phyloP scores from a whole-genome alignment of 306 rosid genomes.

The Dalbergia cultrata region DNA sequence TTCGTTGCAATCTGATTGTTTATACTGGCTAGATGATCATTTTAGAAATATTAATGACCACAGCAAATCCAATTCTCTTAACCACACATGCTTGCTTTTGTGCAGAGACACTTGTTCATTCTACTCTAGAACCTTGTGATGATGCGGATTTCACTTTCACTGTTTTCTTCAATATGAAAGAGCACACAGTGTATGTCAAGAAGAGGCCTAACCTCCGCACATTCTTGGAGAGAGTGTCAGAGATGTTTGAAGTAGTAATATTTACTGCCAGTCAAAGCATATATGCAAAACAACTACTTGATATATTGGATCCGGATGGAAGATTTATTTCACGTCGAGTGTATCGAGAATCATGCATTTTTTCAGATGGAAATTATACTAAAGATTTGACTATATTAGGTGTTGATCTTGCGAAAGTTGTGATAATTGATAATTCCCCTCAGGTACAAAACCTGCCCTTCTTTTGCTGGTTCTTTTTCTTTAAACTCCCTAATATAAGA shows the following conservation, averaged over 20 bases:
- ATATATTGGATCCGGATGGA: slow-evolving; percentile 86
- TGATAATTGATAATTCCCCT: slow-evolving; percentile 93
- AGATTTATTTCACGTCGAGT: slow-evolving; percentile 80
- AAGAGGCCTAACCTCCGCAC: slow-evolving; percentile 85
- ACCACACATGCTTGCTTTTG: slow-evolving; percentile 34
- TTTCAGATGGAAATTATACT: slow-evolving; percentile 90
- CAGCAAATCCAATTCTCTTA: slow-evolving; percentile 37
- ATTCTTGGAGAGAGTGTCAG: slow-evolving; percentile 93
- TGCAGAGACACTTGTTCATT: slow-evolving; percentile 98
- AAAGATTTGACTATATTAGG: slow-evolving; percentile 95
- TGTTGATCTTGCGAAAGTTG: slow-evolving; percentile 89
- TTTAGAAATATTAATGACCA: slow-evolving; percentile 8
- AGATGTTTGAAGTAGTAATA: slow-evolving; percentile 90
- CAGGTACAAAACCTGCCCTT: slow-evolving; percentile 66
- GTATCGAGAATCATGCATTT: slow-evolving; percentile 92
- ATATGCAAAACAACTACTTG: slow-evolving; percentile 93
- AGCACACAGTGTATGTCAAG: slow-evolving; percentile 86
- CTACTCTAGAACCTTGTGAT: slow-evolving; percentile 82
- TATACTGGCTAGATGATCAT: slow-evolving; percentile 19
- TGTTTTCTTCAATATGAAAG: slow-evolving; percentile 90
- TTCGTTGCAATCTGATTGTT: not conserved
- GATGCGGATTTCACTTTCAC: slow-evolving; percentile 87
- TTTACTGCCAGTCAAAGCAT: slow-evolving; percentile 99
- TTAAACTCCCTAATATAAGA: slow-evolving; percentile 12
- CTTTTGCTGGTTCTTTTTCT: slow-evolving; percentile 37